phyloP scores from a whole-genome alignment of 805 yeast genomes.

The Candida corydali region DNA sequence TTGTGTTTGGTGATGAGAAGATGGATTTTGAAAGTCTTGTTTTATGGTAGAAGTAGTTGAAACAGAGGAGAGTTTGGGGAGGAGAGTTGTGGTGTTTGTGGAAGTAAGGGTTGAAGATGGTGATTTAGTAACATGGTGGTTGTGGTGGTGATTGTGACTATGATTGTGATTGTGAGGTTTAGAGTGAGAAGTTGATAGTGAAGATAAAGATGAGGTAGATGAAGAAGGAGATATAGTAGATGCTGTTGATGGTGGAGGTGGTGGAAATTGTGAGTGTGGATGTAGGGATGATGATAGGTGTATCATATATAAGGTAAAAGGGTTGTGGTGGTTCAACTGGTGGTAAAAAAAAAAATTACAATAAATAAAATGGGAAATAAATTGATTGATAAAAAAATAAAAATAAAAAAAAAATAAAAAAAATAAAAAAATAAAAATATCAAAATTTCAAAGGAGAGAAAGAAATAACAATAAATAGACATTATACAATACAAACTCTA shows the following conservation, averaged over 20 bases:
- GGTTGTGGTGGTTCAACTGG: background rate
- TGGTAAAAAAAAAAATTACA: background rate
- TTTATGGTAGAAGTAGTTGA: slow-evolving; percentile 1
- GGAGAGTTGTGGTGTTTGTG: no score
- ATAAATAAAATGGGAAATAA: no score
- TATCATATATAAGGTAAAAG: background rate
- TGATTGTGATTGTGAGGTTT: background rate
- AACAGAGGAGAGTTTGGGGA: background rate
- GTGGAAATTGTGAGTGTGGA: background rate
- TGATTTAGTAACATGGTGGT: no score
- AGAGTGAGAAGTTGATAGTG: no score
- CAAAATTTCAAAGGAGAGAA: no score
- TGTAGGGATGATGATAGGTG: slow-evolving; percentile 5
- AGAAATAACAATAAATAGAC: no score
- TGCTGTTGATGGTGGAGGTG: background rate
- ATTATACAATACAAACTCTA: no score
- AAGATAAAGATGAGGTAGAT: no score
- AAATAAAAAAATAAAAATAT: no score
- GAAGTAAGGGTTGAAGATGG: no score
- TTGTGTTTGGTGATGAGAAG: background rate
- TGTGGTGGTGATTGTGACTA: background rate
- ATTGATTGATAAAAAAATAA: no score
- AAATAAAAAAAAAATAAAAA: no score
- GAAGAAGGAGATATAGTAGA: background rate
- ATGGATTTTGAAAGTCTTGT: background rate